Evolutionary conservation across 2,329 filamentous ascomycete species (phyloP).

Genomic region (Aciculosporium take): DNA sequence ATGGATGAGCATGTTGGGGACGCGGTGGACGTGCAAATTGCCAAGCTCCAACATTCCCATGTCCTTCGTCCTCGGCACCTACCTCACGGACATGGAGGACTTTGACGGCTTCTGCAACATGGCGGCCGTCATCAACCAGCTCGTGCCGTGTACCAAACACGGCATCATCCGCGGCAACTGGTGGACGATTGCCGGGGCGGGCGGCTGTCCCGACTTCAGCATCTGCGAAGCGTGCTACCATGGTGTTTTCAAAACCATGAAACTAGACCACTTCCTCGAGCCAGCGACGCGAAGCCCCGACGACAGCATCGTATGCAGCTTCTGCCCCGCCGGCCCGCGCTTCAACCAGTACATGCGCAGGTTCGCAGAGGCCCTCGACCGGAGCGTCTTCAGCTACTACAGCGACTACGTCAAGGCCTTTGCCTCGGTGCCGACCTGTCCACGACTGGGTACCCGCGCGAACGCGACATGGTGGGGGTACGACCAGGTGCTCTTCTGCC

Average conservation of each 20-base stretch:
- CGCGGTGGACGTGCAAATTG: slow-evolving; percentile 14
- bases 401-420: slow-evolving; percentile 16
- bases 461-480: slow-evolving; percentile 23
- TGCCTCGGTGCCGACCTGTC: slow-evolving; percentile 15
- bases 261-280: slow-evolving; percentile 17
- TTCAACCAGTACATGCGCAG: slow-evolving; percentile 13
- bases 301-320: slow-evolving; percentile 16
- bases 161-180: slow-evolving; percentile 19
- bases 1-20: slow-evolving; percentile 11
- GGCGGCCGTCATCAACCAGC: slow-evolving; percentile 10
- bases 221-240: slow-evolving; percentile 22
- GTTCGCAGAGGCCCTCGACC: slow-evolving; percentile 18
- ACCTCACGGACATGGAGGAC: slow-evolving; percentile 13
- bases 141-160: slow-evolving; percentile 14
- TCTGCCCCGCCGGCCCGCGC: slow-evolving; percentile 14
- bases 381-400: slow-evolving; percentile 18
- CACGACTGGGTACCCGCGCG: slow-evolving; percentile 13
- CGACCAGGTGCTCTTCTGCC: slow-evolving; percentile 18
- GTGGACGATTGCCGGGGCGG: slow-evolving; percentile 17
- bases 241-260: slow-evolving; percentile 15
- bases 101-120: slow-evolving; percentile 16
- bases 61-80: slow-evolving; percentile 13
- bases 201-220: slow-evolving; percentile 9
- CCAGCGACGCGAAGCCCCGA: slow-evolving; percentile 8
- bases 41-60: slow-evolving; percentile 11